Evolutionary conservation across 139 green algal genomes (phyloP), one percentile per base, ranked within the genome.

Genomic region (Haematococcus lacustris): DNA sequence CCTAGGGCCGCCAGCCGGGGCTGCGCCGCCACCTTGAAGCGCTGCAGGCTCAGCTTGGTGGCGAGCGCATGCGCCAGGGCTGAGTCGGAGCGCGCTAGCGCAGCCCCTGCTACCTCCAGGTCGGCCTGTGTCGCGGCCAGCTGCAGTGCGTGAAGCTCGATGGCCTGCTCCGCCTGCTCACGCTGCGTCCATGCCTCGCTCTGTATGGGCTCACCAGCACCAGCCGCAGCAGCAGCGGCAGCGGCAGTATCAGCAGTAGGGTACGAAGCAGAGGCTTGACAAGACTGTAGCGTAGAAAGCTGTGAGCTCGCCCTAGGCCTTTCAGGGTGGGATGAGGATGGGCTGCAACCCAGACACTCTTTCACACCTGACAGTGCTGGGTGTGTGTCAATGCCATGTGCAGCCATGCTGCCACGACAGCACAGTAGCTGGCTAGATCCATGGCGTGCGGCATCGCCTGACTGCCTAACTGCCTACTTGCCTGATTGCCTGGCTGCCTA

Each of bases 41-140:
- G 50, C 53, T 79, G 70, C 9, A 82, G 72, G 60, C 68, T 62
- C 72, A 79, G 78, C 72, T 82, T 82, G 77, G 71, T 76, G 25
- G 68, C 68, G 33, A 73, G 72, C 33, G 77, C 77, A 47, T 82
- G 77, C 0, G 30, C 60, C 34, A 82, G 68, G 77, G 78, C 77
- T 7, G 61, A 38, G 30, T 59, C 47, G 53, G 51, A 64, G 50
- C 64, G 63, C 1, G 68, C 68, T 2, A 76, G 47, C 26, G 39
- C 50, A 1, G 77, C 57, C 3, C 3, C 41, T 3, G 73, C 33
- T 1, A 77, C 30, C 63, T 78, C 77, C 50, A 82, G 72, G 62
- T 82, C 77, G 38, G 68, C 72, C 72, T 79, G 74, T 21, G 74
- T 79, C 17, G 67, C 74, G 34, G 33, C 35, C 28, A 79, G 75